Evolutionary conservation across 2,329 filamentous ascomycete species (phyloP), one percentile per base, ranked within the genome.

Genomic region (Aspergillus arachidicola): DNA sequence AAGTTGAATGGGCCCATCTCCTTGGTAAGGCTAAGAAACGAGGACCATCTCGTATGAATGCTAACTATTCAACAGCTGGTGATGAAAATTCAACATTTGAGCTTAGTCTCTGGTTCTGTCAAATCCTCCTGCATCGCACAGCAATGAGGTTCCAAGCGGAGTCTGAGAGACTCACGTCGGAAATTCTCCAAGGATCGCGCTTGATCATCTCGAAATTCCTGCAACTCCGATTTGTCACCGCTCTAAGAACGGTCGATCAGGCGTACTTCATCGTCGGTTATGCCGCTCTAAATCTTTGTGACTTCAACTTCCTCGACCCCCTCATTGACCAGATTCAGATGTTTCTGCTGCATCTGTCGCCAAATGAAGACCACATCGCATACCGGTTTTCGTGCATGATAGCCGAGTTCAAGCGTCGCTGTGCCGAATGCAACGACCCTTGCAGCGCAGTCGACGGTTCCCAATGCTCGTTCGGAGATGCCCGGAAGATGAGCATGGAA

Each of bases 31-130:
- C 21, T 26, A 28, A 4, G 10, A 16, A 19, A 21, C 50, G n/a
- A 36, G 9, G 11, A 57, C 19, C 21, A 11, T 19, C 1, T 6
- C 16, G 14, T 30, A 3, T 10, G 23, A 19, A 21, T 26, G 54
- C 56, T 64, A 59, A 69, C 28, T 50, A 53, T 30, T 5, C 14
- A 14, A 50, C 59, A 75, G 73, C 69, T 16, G 71, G 69, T 26
- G 72, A 72, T 61, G 69, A 67, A 32, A 68, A 69, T 36, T 75
- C 72, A n/a, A 73, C 73, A 16, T 64, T 76, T 41, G 72, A 75
- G 36, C 69, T 76, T n/a, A 73, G 72, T 61, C 65, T 76, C 54
- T 74, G 72, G 72, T 77, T 75, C 64, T 76, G 73, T 57, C 72
- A 77, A 57, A 70, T 76, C n/a, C 72, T 77, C 26, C 72, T 77